phyloP scores from a whole-genome alignment of 495 filamentous ascomycete species.

The Cairneyella variabilis region DNA sequence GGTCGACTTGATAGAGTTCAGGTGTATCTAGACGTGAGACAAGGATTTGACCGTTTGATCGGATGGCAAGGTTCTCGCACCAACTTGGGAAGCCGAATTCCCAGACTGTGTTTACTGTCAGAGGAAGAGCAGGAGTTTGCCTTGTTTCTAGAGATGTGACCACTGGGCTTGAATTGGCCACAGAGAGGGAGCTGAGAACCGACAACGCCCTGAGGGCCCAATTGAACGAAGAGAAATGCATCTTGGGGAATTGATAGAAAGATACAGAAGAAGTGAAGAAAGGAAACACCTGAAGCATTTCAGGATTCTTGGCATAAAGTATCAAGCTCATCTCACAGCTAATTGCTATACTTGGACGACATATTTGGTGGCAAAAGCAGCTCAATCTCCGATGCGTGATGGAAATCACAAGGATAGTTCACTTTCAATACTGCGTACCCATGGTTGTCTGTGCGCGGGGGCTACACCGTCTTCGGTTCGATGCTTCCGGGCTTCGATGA shows the following conservation, averaged over 20 bases:
- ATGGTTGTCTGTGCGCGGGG: no score
- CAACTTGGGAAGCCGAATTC: constrained; percentile 31
- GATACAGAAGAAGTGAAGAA: no score
- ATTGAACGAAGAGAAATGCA: background rate
- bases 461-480: no score
- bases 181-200: background rate
- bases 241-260: no score
- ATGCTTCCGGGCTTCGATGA: no score
- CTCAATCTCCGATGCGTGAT: no score
- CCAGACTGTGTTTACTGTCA: constrained; percentile 10
- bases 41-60: constrained; percentile 33
- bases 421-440: no score
- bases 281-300: background rate
- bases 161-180: background rate
- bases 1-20: constrained; percentile 38
- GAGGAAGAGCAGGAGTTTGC: background rate
- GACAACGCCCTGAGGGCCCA: background rate
- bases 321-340: no score
- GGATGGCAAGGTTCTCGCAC: constrained; percentile 35
- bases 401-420: no score
- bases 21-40: constrained; percentile 36
- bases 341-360: no score
- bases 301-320: no score
- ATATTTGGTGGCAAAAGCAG: no score
- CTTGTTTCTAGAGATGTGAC: background rate